phyloP scores from a whole-genome alignment of 2,329 filamentous ascomycete species.

The Domatiomyces catenatus region DNA sequence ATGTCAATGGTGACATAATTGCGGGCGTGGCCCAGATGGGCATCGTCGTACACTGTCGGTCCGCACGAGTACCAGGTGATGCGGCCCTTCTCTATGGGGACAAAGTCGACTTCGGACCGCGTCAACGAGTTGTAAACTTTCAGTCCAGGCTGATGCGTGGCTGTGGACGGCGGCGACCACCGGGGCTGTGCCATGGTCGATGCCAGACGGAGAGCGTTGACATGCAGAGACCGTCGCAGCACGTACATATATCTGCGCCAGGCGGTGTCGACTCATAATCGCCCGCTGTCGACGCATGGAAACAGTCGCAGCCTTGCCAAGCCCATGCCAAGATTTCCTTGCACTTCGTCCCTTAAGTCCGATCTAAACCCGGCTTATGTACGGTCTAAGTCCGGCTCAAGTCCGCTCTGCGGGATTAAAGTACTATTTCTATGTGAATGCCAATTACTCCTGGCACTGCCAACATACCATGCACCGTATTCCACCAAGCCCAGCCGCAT shows the following conservation, averaged over 20 bases:
- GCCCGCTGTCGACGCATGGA: neutral
- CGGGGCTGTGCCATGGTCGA: conserved; percentile 24
- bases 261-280: neutral
- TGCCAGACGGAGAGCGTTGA: conserved; percentile 21
- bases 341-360: too few species aligned
- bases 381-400: too few species aligned
- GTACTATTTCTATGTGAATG: neutral
- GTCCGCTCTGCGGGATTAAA: too few species aligned
- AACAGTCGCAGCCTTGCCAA: neutral
- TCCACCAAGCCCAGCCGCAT: neutral
- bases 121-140: conserved; percentile 71
- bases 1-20: conserved; percentile 90
- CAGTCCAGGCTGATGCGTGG: conserved; percentile 37
- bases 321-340: neutral
- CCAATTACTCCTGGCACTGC: too few species aligned
- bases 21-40: conserved; percentile 67
- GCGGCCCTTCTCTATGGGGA: conserved; percentile 52
- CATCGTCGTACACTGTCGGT: conserved; percentile 71
- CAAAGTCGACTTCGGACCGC: conserved; percentile 56
- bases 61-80: conserved; percentile 83
- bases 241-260: neutral
- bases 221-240: conserved; percentile 8
- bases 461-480: neutral
- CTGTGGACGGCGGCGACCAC: conserved; percentile 28
- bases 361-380: neutral